phyloP scores from a whole-genome alignment of 306 rosid species.

The Cucurbita ficifolia region DNA sequence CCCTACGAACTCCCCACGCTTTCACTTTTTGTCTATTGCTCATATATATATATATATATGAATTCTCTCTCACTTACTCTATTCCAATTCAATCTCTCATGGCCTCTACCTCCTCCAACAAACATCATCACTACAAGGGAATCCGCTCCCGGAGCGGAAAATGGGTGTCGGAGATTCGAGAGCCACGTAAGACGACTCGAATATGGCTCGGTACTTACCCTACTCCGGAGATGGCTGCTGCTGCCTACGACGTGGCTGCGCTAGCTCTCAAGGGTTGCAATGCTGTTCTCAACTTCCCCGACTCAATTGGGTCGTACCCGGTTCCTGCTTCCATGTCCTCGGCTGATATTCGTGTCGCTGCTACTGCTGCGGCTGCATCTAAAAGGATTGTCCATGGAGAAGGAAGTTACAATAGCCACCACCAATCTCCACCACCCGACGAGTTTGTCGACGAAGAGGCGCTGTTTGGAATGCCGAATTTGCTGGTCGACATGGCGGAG shows the following conservation, averaged over 20 bases:
- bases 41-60: too few relatives aligned
- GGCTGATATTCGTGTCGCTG: slow-evolving; percentile 54
- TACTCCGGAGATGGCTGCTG: slow-evolving; percentile 76
- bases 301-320: slow-evolving; percentile 20
- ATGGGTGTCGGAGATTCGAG: slow-evolving; percentile 94
- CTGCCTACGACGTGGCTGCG: slow-evolving; percentile 77
- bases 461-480: slow-evolving; percentile 60
- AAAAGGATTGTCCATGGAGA: slow-evolving; percentile 1
- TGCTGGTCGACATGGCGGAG: slow-evolving; percentile 70
- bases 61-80: not conserved
- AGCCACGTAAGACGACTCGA: slow-evolving; percentile 61
- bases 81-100: not conserved
- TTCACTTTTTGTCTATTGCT: not conserved
- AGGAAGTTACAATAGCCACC: not conserved
- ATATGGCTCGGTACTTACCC: slow-evolving; percentile 86
- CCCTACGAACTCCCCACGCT: slow-evolving; percentile 4
- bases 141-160: slow-evolving; percentile 62
- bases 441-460: slow-evolving; percentile 74
- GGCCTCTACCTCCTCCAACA: slow-evolving; percentile 40
- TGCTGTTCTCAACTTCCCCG: slow-evolving; percentile 54
- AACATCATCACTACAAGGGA: slow-evolving; percentile 48
- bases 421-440: not conserved
- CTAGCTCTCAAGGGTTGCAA: slow-evolving; percentile 55
- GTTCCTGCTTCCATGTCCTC: slow-evolving; percentile 41
- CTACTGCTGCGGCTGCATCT: slow-evolving; percentile 32